Percentiles rank a stretch among this genome's conserved stretches.
Conservation (phyloP, 2,329 filamentous ascomycete genomes). For the Botrytis byssoidea region DNA sequence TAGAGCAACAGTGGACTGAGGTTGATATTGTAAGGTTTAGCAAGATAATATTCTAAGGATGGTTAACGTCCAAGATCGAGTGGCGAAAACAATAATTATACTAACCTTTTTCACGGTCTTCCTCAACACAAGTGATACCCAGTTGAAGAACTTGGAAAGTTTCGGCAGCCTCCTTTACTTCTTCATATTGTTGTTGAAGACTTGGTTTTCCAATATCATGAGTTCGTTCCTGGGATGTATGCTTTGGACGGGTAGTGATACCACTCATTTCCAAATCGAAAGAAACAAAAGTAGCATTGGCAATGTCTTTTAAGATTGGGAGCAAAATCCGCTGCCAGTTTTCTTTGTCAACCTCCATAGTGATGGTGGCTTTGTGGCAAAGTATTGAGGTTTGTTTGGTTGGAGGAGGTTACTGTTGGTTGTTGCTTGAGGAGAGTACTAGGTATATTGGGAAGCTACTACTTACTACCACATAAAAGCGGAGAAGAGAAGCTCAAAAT, state of each 20-base stretch:
- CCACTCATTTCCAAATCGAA: slow-evolving; percentile 68
- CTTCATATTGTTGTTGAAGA: slow-evolving; percentile 59
- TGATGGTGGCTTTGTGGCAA: not conserved
- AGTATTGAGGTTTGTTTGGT: not conserved
- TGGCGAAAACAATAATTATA: not conserved
- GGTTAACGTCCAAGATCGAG: not conserved
- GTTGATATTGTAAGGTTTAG: slow-evolving; percentile 64
- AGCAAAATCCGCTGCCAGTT: slow-evolving; percentile 46
- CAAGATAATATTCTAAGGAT: slow-evolving; percentile 49
- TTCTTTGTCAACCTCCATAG: slow-evolving; percentile 18
- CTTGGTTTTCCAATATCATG: slow-evolving; percentile 46
- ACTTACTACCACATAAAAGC: not conserved
- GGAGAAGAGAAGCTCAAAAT: not conserved
- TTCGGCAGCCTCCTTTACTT: slow-evolving; percentile 59
- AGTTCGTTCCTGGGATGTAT: slow-evolving; percentile 34
- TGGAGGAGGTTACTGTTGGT: not conserved
- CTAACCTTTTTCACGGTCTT: slow-evolving; percentile 51
- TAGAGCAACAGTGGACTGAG: slow-evolving; percentile 52
- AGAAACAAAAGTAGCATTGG: slow-evolving; percentile 59
- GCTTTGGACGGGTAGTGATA: slow-evolving; percentile 46
- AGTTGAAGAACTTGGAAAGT: slow-evolving; percentile 64
- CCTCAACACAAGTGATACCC: slow-evolving; percentile 63
- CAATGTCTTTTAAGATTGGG: slow-evolving; percentile 56
- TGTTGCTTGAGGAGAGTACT: not conserved
- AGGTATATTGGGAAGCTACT: not conserved